Conservation (phyloP, 2,329 filamentous ascomycete genomes). For the Pseudopithomyces maydicus region DNA sequence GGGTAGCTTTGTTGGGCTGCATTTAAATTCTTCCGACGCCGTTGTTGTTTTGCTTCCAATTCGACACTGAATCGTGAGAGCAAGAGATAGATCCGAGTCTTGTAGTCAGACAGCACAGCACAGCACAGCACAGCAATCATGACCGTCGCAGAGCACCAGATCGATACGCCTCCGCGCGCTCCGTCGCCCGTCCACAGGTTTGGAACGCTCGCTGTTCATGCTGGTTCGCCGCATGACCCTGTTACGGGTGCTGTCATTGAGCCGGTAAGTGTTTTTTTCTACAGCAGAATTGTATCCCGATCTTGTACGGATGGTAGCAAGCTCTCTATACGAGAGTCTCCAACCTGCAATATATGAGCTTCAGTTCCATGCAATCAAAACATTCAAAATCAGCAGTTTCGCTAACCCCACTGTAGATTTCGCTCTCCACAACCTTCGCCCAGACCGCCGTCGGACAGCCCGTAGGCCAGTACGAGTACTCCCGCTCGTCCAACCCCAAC, state of each 20-base stretch:
- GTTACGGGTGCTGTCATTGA: conserved; percentile 94
- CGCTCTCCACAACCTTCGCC: conserved; percentile 94
- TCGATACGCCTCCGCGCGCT: conserved; percentile 75
- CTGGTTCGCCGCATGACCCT: conserved; percentile 88
- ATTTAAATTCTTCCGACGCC: neutral
- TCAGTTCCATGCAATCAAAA: neutral
- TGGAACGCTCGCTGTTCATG: conserved; percentile 93
- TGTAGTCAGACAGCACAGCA: no score
- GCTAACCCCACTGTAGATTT: conserved; percentile 64
- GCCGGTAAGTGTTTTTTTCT: conserved; percentile 55
- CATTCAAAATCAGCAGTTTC: neutral
- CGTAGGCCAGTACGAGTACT: conserved; percentile 90
- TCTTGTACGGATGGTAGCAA: neutral
- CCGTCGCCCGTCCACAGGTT: conserved; percentile 79
- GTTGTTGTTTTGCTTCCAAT: neutral
- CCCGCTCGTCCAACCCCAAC: conserved; percentile 91
- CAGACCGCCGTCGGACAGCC: conserved; percentile 87
- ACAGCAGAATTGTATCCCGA: neutral
- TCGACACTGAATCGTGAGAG: no score
- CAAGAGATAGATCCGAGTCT: neutral
- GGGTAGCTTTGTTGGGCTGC: neutral
- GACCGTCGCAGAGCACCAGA: conserved; percentile 57
- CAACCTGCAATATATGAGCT: neutral
- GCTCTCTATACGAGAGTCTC: neutral
- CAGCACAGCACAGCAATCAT: no score